Percentiles rank a stretch among this genome's conserved stretches.
phyloP scores from a whole-genome alignment of 345 rosid species.

The Excoecaria cochinchinensis region DNA sequence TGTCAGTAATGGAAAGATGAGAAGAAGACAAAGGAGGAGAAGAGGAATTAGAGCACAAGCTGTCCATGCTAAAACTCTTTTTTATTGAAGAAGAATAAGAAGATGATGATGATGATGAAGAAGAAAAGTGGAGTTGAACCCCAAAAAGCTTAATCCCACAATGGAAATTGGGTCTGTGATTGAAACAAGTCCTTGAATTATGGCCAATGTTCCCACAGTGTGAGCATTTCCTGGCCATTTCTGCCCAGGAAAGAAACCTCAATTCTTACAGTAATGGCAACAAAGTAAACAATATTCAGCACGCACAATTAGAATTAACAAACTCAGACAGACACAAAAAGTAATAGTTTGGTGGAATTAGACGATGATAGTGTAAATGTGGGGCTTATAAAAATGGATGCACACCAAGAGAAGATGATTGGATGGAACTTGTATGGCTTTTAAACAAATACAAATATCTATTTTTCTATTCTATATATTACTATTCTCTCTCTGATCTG shows the following conservation, averaged over 20 bases:
- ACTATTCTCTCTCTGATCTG: too few species aligned
- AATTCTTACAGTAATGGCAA: slow-evolving; percentile 16
- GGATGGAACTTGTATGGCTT: slow-evolving; percentile 34
- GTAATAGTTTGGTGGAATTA: slow-evolving; percentile 33
- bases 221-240: slow-evolving; percentile 74
- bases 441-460: too few species aligned
- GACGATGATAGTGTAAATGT: slow-evolving; percentile 27
- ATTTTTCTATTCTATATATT: too few species aligned
- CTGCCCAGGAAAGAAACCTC: slow-evolving; percentile 25
- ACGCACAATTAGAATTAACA: slow-evolving; percentile 8
- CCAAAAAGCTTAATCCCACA: slow-evolving; percentile 55
- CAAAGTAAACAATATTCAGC: too few species aligned
- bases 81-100: slow-evolving; percentile 30
- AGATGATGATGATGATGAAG: slow-evolving; percentile 11
- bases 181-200: slow-evolving; percentile 58
- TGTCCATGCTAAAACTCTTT: slow-evolving; percentile 61
- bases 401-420: slow-evolving; percentile 47
- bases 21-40: slow-evolving; percentile 35
- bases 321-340: slow-evolving; percentile 14
- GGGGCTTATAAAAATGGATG: slow-evolving; percentile 46
- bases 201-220: slow-evolving; percentile 67
- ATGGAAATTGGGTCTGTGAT: slow-evolving; percentile 14
- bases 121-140: slow-evolving; percentile 41
- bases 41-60: slow-evolving; percentile 33
- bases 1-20: slow-evolving; percentile 8